A percentile compares a stretch with the other conserved stretches of the same genome.
These are phyloP conservation scores for Solanum arcanum DNA, from an alignment of 257 asterid species.

Conservation along the genomic window DNA sequence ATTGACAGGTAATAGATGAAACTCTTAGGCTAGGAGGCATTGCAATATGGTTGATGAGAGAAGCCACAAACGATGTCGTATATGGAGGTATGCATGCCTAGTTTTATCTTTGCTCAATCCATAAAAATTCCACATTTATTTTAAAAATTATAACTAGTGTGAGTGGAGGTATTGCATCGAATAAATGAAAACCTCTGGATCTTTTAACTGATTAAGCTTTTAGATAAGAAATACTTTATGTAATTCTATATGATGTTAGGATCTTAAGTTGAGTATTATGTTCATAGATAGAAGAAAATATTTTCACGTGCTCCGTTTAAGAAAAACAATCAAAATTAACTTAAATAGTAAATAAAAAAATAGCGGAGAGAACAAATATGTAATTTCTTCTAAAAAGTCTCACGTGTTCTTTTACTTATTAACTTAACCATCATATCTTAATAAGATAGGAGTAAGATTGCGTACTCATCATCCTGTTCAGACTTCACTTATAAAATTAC, in stretches of 20 bases:
- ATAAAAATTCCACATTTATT: not conserved
- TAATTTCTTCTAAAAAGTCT: not conserved
- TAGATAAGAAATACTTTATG: not conserved
- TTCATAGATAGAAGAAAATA: not conserved
- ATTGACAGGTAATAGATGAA: conserved; percentile 72
- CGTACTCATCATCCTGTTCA: not conserved
- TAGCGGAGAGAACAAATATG: not conserved
- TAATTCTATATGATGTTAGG: not conserved
- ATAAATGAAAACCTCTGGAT: not conserved
- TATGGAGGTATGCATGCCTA: conserved; percentile 41
- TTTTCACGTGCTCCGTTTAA: not conserved
- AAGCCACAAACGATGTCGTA: conserved; percentile 59
- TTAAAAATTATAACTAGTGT: not conserved
- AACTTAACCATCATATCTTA: too few relatives aligned
- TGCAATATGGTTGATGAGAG: conserved; percentile 94
- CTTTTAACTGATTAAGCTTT: not conserved
- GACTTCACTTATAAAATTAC: not conserved
- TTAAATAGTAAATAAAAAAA: too few relatives aligned
- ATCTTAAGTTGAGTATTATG: not conserved
- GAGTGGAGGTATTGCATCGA: not conserved
- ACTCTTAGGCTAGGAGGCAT: conserved; percentile 80
- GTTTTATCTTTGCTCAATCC: not conserved
- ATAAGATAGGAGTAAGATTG: too few relatives aligned
- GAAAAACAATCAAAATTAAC: not conserved
- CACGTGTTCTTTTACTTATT: not conserved